phyloP scores from a whole-genome alignment of 2,329 filamentous ascomycete genomes.

The Pseudogymnoascus sp. region DNA sequence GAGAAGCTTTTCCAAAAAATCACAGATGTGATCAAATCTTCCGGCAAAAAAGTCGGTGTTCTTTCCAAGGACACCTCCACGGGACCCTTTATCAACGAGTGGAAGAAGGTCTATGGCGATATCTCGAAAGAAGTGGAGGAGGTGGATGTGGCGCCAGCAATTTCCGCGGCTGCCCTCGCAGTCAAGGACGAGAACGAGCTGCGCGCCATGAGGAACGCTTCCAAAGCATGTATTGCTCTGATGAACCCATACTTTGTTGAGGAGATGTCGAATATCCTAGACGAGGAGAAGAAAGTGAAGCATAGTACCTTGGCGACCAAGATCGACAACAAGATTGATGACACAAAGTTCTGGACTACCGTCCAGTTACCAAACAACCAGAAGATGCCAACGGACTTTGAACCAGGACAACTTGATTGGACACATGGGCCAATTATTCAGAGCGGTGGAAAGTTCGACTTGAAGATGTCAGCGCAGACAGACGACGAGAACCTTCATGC shows the following conservation, averaged over 20 bases:
- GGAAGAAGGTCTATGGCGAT: constrained; percentile 75
- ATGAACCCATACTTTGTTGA: constrained; percentile 97
- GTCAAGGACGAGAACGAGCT: constrained; percentile 94
- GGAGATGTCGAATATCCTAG: constrained; percentile 92
- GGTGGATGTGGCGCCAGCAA: constrained; percentile 72
- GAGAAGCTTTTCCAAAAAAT: constrained; percentile 82
- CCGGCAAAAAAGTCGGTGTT: constrained; percentile 86
- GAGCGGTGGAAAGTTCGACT: constrained; percentile 90
- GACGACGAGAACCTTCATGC: constrained; percentile 79
- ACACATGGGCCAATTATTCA: constrained; percentile 84
- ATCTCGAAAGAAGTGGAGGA: constrained; percentile 81
- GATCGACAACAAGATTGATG: constrained; percentile 85
- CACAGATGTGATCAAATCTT: constrained; percentile 74
- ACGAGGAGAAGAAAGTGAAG: constrained; percentile 94
- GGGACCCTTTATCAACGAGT: constrained; percentile 91
- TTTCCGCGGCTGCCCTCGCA: constrained; percentile 77
- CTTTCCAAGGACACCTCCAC: constrained; percentile 75
- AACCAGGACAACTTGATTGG: constrained; percentile 87
- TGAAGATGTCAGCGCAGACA: constrained; percentile 69
- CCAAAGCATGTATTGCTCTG: constrained; percentile 85
- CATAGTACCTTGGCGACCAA: constrained; percentile 80
- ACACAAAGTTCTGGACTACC: constrained; percentile 85
- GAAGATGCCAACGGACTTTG: constrained; percentile 81
- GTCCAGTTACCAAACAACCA: constrained; percentile 59
- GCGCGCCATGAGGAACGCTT: constrained; percentile 88